Evolutionary conservation across 192 early-diverging fungal genomes (phyloP), one percentile per base, ranked within the genome.

Genomic region (Glomus cerebriforme): DNA sequence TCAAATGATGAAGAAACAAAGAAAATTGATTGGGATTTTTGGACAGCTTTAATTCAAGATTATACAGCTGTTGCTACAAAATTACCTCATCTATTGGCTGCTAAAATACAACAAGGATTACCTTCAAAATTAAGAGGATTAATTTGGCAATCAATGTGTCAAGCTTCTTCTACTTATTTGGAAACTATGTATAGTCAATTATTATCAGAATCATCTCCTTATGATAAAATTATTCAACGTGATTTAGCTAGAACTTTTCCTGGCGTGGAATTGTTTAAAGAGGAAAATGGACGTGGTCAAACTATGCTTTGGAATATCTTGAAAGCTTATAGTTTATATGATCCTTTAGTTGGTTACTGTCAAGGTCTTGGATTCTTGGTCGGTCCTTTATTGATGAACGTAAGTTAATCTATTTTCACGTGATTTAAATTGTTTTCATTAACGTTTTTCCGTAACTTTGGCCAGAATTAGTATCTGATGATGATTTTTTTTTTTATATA

Each of bases 321-420:
- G 37, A 96, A 94, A 84, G 97, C 97, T 9, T 99, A 99, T 79
- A 93, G 92, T 60, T 82, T 98, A 39, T 99, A 96, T 81, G 98
- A 99, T 81, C 84, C 92, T 19, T 92, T 96, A 80, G 93, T 99
- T 37, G 98, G 98, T 4, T 99, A 99, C 78, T 99, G 98, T 84
- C 98, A 99, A 85, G 98, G 98, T 19, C 90, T 99, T 35, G 92
- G 95, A 7, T 99, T 99, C 81, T 88, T 99, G 58, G 94, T 96
- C 7, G 98, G 96, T 13, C 94, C 95, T 72, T 79, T 99, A 73
- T 83, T 99, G 39, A 88, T 98, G 90, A 96, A 93, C 86, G 95
- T 95, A 88, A 86, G 84, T 85, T 13, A 39, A 39, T 8, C 9
- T 39, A 12, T 24, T 63, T 63, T 37, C 19, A 67, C 8, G 47